A percentile compares a stretch with the other conserved stretches of the same genome.
Conservation (phyloP, 2,329 filamentous ascomycete species). For the Metarhizium anisopliae region DNA sequence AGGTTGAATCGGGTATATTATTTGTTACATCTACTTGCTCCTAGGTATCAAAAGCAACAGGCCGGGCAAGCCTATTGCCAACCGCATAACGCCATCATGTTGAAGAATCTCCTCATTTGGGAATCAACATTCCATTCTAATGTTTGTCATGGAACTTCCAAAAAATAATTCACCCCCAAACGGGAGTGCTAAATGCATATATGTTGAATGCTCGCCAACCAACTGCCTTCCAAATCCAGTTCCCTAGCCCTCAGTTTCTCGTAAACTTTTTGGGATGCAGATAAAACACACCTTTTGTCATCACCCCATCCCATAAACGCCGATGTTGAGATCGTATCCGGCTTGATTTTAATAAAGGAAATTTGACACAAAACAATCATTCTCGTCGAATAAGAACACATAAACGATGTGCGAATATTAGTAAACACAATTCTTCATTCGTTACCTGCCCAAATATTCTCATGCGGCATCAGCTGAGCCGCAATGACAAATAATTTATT, state of each 20-base stretch:
- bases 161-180: conserved; percentile 17
- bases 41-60: not conserved
- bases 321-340: conserved; percentile 51
- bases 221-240: conserved; percentile 12
- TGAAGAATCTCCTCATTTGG: conserved; percentile 7
- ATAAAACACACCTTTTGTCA: conserved; percentile 23
- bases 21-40: conserved; percentile 6
- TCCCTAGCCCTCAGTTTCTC: conserved; percentile 20
- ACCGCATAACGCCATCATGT: conserved; percentile 11
- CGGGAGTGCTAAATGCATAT: conserved; percentile 25
- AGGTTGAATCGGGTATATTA: conserved; percentile 14
- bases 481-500: conserved; percentile 33
- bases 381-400: not conserved
- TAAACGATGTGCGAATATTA: conserved; percentile 16
- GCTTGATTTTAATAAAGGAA: conserved; percentile 23
- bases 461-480: conserved; percentile 9
- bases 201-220: conserved; percentile 30
- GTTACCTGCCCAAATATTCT: conserved; percentile 9
- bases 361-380: conserved; percentile 3
- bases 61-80: not conserved
- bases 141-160: conserved; percentile 19
- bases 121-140: conserved; percentile 2
- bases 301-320: conserved; percentile 35
- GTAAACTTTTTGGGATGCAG: conserved; percentile 25
- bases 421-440: conserved; percentile 18